Conservation (phyloP, 106 monocot genomes). For the Ottelia alismoides region DNA sequence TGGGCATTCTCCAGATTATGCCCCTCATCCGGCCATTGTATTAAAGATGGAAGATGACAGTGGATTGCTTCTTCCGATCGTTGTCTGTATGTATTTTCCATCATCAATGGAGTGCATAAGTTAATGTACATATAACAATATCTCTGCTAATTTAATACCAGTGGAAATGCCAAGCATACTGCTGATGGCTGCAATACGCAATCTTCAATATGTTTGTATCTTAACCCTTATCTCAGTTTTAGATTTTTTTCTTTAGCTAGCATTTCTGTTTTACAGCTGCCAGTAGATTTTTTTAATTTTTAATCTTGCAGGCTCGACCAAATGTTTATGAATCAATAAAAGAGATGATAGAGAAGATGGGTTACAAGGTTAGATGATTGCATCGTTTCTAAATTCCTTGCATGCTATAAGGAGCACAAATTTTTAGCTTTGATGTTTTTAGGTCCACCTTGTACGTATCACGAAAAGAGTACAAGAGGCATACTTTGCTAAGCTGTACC, state of each 20-base stretch:
- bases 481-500: conserved; percentile 81
- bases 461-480: conserved; percentile 88
- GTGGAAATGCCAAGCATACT: conserved; percentile 97
- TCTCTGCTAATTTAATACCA: conserved; percentile 17
- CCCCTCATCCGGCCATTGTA: conserved; percentile 93
- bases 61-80: conserved; percentile 77
- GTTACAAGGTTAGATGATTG: conserved; percentile 47
- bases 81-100: conserved; percentile 58
- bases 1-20: conserved; percentile 63
- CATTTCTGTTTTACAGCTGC: not conserved
- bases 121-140: not conserved
- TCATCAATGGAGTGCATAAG: not conserved
- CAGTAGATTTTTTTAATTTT: not conserved
- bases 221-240: not conserved
- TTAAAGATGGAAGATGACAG: conserved; percentile 96
- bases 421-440: too few species aligned
- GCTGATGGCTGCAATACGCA: conserved; percentile 94
- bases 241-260: not conserved
- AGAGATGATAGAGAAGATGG: conserved; percentile 97
- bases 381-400: too few species aligned
- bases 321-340: conserved; percentile 86
- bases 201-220: conserved; percentile 74
- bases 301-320: conserved; percentile 47
- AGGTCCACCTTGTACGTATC: conserved; percentile 82
- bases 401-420: too few species aligned